Evolutionary conservation across 805 yeast genomes (phyloP).

Genomic region (Cyberlindnera misumaiensis): DNA sequence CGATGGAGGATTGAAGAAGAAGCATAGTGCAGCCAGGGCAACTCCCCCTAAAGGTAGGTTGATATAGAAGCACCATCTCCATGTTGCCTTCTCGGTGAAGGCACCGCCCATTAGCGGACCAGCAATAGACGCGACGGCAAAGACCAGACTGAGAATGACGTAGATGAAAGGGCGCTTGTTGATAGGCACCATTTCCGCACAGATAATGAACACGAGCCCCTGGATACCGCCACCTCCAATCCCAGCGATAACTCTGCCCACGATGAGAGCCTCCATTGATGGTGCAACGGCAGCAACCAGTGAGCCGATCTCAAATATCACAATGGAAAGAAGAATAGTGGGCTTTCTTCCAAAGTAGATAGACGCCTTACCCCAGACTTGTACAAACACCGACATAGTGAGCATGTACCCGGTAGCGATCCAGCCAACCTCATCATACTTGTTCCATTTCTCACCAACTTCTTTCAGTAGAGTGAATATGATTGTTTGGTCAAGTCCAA

Average conservation of each 20-base stretch:
- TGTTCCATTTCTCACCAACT: conserved; percentile 44
- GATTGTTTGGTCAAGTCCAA: conserved; percentile 57
- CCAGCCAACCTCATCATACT: conserved; percentile 53
- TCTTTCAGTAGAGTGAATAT: conserved; percentile 42
- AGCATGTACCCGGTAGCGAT: conserved; percentile 47
- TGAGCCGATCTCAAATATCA: conserved; percentile 55
- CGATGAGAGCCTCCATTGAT: conserved; percentile 55
- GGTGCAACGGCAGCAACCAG: conserved; percentile 26
- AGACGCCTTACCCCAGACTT: conserved; percentile 53
- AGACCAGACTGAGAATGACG: conserved; percentile 25
- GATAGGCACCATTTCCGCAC: conserved; percentile 42
- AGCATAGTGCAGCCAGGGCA: conserved; percentile 31
- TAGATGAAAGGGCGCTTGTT: conserved; percentile 17
- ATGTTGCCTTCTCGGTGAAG: conserved; percentile 47
- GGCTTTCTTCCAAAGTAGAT: conserved; percentile 50
- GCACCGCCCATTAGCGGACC: conserved; percentile 71
- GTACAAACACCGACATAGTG: conserved; percentile 45
- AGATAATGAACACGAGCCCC: conserved; percentile 47
- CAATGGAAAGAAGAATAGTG: conserved; percentile 6
- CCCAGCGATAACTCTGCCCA: conserved; percentile 67
- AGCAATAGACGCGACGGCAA: conserved; percentile 43
- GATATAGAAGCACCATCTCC: conserved; percentile 77
- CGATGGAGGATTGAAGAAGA: conserved; percentile 42
- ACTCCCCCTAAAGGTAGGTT: conserved; percentile 62
- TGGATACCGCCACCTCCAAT: conserved; percentile 67